Conservation (phyloP, 768 basidiomycete species). For the Xanthoconium stramineum region DNA sequence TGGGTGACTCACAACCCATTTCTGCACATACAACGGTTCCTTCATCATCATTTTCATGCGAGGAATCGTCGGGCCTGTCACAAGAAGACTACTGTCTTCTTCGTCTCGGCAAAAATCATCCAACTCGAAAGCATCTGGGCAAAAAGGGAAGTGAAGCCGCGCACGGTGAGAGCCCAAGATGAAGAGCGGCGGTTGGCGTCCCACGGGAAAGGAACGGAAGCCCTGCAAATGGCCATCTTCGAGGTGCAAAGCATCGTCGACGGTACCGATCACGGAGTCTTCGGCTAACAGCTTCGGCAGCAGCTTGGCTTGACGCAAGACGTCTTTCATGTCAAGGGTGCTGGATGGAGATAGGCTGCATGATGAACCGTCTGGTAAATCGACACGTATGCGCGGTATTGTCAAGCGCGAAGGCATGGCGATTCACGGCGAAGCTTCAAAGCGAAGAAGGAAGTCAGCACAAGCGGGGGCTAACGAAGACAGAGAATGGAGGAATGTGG, state of each 20-base stretch:
- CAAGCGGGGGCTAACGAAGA: slow-evolving; percentile 5
- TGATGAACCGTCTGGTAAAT: slow-evolving; percentile 12
- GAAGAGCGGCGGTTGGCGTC: slow-evolving; percentile 28
- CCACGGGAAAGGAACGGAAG: slow-evolving; percentile 32
- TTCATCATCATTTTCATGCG: slow-evolving; percentile 35
- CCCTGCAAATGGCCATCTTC: slow-evolving; percentile 18
- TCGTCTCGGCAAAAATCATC: slow-evolving; percentile 20
- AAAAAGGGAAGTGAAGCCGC: slow-evolving; percentile 23
- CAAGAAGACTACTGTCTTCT: slow-evolving; percentile 10
- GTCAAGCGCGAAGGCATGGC: slow-evolving; percentile 18
- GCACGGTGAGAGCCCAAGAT: slow-evolving; percentile 21
- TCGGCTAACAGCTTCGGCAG: slow-evolving; percentile 23
- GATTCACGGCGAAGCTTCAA: slow-evolving; percentile 3
- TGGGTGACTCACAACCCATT: slow-evolving; percentile 32
- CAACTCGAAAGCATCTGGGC: slow-evolving; percentile 18
- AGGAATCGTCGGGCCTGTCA: slow-evolving; percentile 34
- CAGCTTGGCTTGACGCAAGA: slow-evolving; percentile 11
- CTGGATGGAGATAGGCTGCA: slow-evolving; percentile 16
- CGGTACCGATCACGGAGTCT: slow-evolving; percentile 16
- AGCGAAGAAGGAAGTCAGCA: slow-evolving; percentile 5
- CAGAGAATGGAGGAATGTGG: slow-evolving; percentile 6
- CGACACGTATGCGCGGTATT: slow-evolving; percentile 24
- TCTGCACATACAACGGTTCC: slow-evolving; percentile 33
- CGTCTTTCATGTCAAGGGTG: slow-evolving; percentile 28
- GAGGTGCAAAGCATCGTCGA: slow-evolving; percentile 4